Evolutionary conservation across 2,329 filamentous ascomycete genomes (phyloP).

Genomic region (Fusarium fracticaudum): DNA sequence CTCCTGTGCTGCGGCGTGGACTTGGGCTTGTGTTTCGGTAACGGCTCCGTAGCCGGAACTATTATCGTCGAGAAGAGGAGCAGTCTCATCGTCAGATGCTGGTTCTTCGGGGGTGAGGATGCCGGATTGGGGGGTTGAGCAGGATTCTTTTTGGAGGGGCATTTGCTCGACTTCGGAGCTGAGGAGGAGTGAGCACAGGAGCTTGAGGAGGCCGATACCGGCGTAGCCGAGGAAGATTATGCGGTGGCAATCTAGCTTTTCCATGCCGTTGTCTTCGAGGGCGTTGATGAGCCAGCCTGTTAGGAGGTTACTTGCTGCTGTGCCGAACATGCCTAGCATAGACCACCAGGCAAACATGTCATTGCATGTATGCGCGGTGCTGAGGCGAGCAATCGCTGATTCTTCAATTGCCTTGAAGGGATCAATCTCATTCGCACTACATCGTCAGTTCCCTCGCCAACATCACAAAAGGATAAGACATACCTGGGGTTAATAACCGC

Average conservation of each 20-base stretch:
- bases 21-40: background rate
- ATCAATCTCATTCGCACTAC: slow-evolving; percentile 38
- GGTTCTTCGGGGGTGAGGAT: background rate
- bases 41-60: slow-evolving; percentile 14
- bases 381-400: slow-evolving; percentile 32
- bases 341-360: slow-evolving; percentile 40
- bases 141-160: slow-evolving; percentile 9
- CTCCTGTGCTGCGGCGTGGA: background rate
- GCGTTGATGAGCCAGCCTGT: slow-evolving; percentile 34
- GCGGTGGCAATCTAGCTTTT: slow-evolving; percentile 20
- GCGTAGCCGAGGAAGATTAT: slow-evolving; percentile 33
- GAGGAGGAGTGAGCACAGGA: slow-evolving; percentile 23
- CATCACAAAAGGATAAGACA: background rate
- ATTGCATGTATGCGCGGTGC: slow-evolving; percentile 32
- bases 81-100: background rate
- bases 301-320: slow-evolving; percentile 30
- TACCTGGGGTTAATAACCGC: slow-evolving; percentile 37
- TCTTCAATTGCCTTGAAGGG: slow-evolving; percentile 40
- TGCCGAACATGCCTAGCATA: slow-evolving; percentile 39
- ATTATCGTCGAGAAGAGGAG: slow-evolving; percentile 9
- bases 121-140: background rate
- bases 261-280: slow-evolving; percentile 10
- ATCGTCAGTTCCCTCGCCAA: background rate
- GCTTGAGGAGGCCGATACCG: slow-evolving; percentile 22
- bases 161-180: slow-evolving; percentile 22